Base-by-base conservation (phyloP, 176 grass and related monocot species). In the Zoysia pacifica region DNA sequence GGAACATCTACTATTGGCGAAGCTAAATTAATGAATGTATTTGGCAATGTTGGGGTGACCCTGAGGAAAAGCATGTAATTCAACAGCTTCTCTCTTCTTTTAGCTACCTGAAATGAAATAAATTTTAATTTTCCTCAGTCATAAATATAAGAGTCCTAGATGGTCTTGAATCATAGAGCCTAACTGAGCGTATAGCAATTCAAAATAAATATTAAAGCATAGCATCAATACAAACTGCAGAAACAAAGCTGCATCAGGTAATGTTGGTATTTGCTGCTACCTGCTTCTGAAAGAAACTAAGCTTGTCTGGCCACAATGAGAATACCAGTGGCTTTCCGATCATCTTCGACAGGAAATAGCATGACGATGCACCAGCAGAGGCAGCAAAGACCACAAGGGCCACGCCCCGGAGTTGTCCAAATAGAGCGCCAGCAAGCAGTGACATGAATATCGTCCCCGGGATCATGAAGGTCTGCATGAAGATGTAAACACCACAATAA, bases 381-480 rank as follows among this genome's bases (percentile, higher is more conserved):
- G 93, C 96, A 46, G 96, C 96, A 87, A 99, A 99, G 86, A 95
- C 88, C 38, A 99, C 96, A 38, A 99, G 86, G 44, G 93, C 93
- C 65, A 99, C 52, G 0, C 96, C 93, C 35, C 51, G 88, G 46
- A 95, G 78, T 80, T 91, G 86, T 64, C 93, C 96, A 75, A 99
- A 99, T 0, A 99, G 86, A 53, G 96, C 81, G 28, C 96, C 96
- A 5, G 96, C 96, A 60, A 99, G 92, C n/a, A 99, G 52, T 55
- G 96, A 95, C 92, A 99, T 93, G 79, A 99, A 99, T 77, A 99
- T 99, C 58, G 96, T 99, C 73, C 96, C 96, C 18, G 96, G 92
- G 63, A 94, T 94, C 92, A 94, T 94, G 81, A 99, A 99, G 68
- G 96, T 99, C 88, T 99, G 96, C 96, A 99, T 99, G 88, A 95